Conservation (phyloP, 441 rosid species). For the Gossypium trilobum region DNA sequence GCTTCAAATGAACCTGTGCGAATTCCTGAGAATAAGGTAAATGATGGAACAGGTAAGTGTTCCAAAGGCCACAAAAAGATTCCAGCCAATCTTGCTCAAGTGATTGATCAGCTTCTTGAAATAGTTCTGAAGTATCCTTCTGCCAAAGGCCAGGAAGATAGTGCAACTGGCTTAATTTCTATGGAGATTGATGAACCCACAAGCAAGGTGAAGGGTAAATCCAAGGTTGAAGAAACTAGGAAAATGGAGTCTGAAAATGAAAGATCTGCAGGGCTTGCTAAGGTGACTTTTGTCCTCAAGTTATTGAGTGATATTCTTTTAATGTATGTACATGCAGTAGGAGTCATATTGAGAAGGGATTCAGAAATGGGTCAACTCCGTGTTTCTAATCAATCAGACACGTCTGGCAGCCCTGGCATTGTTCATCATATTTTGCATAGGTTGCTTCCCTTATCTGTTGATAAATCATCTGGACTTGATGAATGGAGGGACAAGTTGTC, state of each 20-base stretch:
- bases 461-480: constrained; percentile 69
- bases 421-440: constrained; percentile 76
- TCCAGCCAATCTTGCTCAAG: constrained; percentile 76
- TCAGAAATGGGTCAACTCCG: constrained; percentile 65
- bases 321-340: constrained; percentile 84
- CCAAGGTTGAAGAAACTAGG: constrained; percentile 66
- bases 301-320: constrained; percentile 80
- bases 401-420: constrained; percentile 52
- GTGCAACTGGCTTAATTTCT: constrained; percentile 29
- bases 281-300: constrained; percentile 82
- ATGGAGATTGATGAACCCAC: constrained; percentile 90
- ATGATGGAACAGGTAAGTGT: constrained; percentile 71
- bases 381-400: constrained; percentile 51
- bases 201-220: constrained; percentile 79
- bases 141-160: constrained; percentile 45
- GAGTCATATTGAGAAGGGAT: constrained; percentile 78
- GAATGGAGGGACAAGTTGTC: constrained; percentile 90
- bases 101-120: constrained; percentile 94
- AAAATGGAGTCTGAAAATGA: constrained; percentile 58
- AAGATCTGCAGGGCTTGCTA: constrained; percentile 80
- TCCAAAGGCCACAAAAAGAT: constrained; percentile 70
- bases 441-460: constrained; percentile 62
- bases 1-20: constrained; percentile 57
- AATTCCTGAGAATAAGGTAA: constrained; percentile 61
- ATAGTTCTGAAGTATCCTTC: constrained; percentile 64